Evolutionary conservation across 2,329 filamentous ascomycete species (phyloP).

Genomic region (Torrubiella hemipterigena): DNA sequence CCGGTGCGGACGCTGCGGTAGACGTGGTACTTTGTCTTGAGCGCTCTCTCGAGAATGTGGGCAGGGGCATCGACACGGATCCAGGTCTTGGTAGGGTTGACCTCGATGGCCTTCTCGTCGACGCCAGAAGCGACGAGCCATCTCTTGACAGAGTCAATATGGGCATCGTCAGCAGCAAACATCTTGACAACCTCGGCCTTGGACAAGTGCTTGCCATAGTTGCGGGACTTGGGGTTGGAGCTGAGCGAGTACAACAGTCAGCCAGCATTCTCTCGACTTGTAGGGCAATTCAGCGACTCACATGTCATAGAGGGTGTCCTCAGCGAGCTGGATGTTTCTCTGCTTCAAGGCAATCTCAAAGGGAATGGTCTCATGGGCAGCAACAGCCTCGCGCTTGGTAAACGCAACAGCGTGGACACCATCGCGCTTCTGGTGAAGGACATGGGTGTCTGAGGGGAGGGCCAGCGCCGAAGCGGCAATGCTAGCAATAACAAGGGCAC

Average conservation of each 20-base stretch:
- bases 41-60: constrained; percentile 29
- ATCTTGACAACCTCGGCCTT: constrained; percentile 26
- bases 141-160: constrained; percentile 33
- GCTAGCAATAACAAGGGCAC: neutral
- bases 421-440: constrained; percentile 8
- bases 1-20: constrained; percentile 27
- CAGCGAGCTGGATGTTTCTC: constrained; percentile 28
- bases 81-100: constrained; percentile 38
- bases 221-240: constrained; percentile 26
- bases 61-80: constrained; percentile 7
- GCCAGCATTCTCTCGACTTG: neutral
- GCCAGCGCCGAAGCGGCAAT: neutral
- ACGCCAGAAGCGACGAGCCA: constrained; percentile 44
- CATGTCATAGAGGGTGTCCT: constrained; percentile 27
- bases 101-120: constrained; percentile 27
- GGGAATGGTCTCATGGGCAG: constrained; percentile 12
- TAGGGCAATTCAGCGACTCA: constrained; percentile 5
- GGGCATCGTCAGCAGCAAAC: constrained; percentile 27
- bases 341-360: constrained; percentile 31
- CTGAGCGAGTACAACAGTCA: neutral
- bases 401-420: constrained; percentile 3
- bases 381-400: constrained; percentile 5
- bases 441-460: constrained; percentile 3
- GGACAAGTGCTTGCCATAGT: constrained; percentile 34
- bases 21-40: constrained; percentile 39